Conservation (phyloP, 23 red algal species). For the Gracilaria vermiculophylla region DNA sequence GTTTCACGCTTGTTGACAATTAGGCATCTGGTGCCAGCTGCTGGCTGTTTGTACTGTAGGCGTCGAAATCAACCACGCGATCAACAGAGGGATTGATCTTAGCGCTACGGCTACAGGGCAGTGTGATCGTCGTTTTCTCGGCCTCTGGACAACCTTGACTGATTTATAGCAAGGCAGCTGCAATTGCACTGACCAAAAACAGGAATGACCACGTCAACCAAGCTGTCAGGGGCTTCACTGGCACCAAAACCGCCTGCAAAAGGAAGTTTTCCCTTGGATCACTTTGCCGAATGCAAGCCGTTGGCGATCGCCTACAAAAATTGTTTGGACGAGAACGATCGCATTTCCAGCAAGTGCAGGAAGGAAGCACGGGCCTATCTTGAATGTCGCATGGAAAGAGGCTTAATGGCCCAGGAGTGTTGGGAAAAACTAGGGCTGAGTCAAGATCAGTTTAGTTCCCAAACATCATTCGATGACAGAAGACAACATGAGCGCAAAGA, state of each 20-base stretch:
- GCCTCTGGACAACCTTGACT: too few species aligned
- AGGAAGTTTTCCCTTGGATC: slow-evolving; percentile 96
- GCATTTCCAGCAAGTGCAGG: slow-evolving; percentile 74
- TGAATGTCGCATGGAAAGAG: slow-evolving; percentile 90
- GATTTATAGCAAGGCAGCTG: too few species aligned
- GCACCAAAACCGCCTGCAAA: slow-evolving; percentile 72
- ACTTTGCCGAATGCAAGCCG: slow-evolving; percentile 75
- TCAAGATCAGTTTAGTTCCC: slow-evolving; percentile 38
- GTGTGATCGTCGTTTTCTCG: too few species aligned
- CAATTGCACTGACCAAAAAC: background rate
- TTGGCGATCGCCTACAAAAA: slow-evolving; percentile 69
- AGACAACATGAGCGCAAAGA: background rate
- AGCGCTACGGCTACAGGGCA: too few species aligned
- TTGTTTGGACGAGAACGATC: slow-evolving; percentile 67
- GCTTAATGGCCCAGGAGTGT: slow-evolving; percentile 72
- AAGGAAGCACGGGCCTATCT: slow-evolving; percentile 71
- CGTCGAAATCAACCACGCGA: too few species aligned
- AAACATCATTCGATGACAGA: background rate
- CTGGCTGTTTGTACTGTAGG: too few species aligned
- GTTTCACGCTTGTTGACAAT: too few species aligned
- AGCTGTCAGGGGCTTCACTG: slow-evolving; percentile 24
- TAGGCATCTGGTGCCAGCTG: too few species aligned
- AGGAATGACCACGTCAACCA: slow-evolving; percentile 72
- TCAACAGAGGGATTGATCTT: background rate
- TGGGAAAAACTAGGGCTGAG: slow-evolving; percentile 69